phyloP scores from a whole-genome alignment of 805 yeast species.

The Starmera pachycereana region DNA sequence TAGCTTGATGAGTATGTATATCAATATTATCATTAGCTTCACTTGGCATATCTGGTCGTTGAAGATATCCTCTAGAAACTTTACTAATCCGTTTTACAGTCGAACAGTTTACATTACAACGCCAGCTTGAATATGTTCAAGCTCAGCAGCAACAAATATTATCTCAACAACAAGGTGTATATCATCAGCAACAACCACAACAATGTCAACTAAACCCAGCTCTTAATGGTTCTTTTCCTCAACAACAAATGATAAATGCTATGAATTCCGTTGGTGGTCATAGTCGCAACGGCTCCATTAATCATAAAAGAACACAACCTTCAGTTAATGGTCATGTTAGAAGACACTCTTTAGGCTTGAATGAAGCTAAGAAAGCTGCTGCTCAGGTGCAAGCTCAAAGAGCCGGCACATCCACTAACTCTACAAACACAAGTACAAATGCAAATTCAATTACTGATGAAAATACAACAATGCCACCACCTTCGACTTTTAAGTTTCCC shows the following conservation, averaged over 20 bases:
- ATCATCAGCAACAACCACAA: conserved; percentile 35
- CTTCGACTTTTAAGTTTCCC: conserved; percentile 48
- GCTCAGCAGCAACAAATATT: conserved; percentile 84
- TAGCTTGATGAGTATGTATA: conserved; percentile 61
- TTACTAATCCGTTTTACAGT: conserved; percentile 22
- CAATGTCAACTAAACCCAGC: conserved; percentile 12
- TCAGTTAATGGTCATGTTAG: conserved; percentile 58
- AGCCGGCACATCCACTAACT: conserved; percentile 12
- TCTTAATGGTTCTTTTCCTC: conserved; percentile 14
- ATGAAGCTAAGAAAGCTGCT: conserved; percentile 95
- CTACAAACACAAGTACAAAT: background rate
- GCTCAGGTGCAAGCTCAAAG: conserved; percentile 80
- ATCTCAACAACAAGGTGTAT: conserved; percentile 39
- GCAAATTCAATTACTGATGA: conserved; percentile 6
- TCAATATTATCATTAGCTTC: background rate
- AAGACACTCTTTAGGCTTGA: conserved; percentile 85
- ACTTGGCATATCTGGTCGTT: too few relatives aligned
- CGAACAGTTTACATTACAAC: conserved; percentile 80
- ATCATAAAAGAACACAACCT: conserved; percentile 42
- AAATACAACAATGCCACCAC: conserved; percentile 14
- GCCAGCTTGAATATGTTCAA: conserved; percentile 85
- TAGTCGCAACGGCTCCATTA: conserved; percentile 6
- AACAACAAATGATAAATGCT: conserved; percentile 16
- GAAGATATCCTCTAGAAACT: background rate
- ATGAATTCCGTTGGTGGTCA: conserved; percentile 6